Evolutionary conservation across 2,329 filamentous ascomycete species (phyloP).

Genomic region (Albifimbria verrucaria): DNA sequence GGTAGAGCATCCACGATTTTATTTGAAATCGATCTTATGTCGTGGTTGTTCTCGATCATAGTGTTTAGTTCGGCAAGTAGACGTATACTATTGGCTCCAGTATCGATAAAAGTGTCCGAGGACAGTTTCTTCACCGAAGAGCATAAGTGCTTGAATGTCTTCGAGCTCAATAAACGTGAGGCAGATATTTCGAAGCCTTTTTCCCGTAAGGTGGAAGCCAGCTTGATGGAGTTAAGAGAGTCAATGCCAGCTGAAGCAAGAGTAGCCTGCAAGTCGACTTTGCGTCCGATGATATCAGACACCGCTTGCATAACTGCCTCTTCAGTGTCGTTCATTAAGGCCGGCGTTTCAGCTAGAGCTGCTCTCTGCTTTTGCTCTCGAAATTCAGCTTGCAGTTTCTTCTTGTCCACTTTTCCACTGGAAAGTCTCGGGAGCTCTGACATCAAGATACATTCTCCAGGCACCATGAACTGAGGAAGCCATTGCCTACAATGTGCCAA

Average conservation of each 20-base stretch:
- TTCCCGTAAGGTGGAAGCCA: conserved; percentile 62
- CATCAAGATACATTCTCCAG: conserved; percentile 65
- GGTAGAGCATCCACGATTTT: conserved; percentile 43
- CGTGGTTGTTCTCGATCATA: conserved; percentile 14
- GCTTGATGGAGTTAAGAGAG: conserved; percentile 46
- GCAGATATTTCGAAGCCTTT: conserved; percentile 55
- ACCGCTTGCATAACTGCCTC: conserved; percentile 36
- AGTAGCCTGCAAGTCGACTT: conserved; percentile 32
- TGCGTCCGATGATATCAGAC: conserved; percentile 35
- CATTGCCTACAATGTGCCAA: conserved; percentile 63
- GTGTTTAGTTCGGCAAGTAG: conserved; percentile 13
- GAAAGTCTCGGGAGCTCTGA: conserved; percentile 68
- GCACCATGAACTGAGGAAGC: conserved; percentile 83
- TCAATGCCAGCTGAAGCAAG: conserved; percentile 60
- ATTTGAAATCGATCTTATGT: conserved; percentile 12
- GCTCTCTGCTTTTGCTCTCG: conserved; percentile 12
- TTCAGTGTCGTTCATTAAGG: conserved; percentile 15
- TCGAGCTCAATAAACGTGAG: conserved; percentile 57
- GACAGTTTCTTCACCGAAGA: conserved; percentile 9
- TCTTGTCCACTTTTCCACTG: conserved; percentile 81
- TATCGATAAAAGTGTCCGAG: not conserved
- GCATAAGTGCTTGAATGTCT: conserved; percentile 34
- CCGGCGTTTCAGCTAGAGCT: conserved; percentile 1
- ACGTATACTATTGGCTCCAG: conserved; percentile 8
- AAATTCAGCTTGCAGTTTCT: conserved; percentile 54